Evolutionary conservation across 1,284 basidiomycete species (phyloP).

Genomic region (Trametes hirsuta): DNA sequence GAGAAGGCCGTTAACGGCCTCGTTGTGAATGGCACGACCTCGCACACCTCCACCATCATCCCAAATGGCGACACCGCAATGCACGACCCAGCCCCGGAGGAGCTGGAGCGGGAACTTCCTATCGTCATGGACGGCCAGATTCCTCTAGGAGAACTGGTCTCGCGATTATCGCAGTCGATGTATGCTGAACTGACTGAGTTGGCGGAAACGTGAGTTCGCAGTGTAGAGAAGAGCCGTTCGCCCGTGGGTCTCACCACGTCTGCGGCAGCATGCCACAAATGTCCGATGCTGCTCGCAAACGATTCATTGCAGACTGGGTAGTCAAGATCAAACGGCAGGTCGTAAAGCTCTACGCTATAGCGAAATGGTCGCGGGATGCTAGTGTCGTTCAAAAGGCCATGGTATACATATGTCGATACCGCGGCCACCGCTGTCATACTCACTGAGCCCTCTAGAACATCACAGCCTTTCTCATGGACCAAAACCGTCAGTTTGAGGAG

Average conservation of each 20-base stretch:
- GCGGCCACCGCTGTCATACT: background rate
- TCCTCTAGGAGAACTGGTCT: constrained; percentile 73
- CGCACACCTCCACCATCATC: background rate
- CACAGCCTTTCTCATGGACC: constrained; percentile 80
- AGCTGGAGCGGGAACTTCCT: constrained; percentile 77
- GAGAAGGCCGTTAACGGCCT: constrained; percentile 25
- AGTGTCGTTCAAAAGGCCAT: constrained; percentile 83
- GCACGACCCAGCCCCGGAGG: constrained; percentile 52
- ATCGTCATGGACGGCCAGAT: constrained; percentile 78
- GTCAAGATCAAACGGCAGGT: constrained; percentile 88
- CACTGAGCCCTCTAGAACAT: constrained; percentile 60
- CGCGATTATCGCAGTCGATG: constrained; percentile 76
- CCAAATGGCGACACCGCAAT: constrained; percentile 33
- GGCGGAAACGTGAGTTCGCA: constrained; percentile 76
- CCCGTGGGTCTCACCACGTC: constrained; percentile 3
- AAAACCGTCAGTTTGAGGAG: constrained; percentile 82
- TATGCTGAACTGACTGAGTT: constrained; percentile 85
- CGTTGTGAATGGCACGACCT: constrained; percentile 16
- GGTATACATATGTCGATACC: constrained; percentile 45
- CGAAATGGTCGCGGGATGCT: constrained; percentile 83
- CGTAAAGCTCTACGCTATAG: constrained; percentile 85
- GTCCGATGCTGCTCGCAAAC: constrained; percentile 81
- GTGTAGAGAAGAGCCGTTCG: constrained; percentile 8
- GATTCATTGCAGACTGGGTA: constrained; percentile 85
- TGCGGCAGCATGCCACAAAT: constrained; percentile 75